These are phyloP conservation scores for Termitomyces sp. DNA, from an alignment of 768 basidiomycete genomes.

Conservation along the genomic window DNA sequence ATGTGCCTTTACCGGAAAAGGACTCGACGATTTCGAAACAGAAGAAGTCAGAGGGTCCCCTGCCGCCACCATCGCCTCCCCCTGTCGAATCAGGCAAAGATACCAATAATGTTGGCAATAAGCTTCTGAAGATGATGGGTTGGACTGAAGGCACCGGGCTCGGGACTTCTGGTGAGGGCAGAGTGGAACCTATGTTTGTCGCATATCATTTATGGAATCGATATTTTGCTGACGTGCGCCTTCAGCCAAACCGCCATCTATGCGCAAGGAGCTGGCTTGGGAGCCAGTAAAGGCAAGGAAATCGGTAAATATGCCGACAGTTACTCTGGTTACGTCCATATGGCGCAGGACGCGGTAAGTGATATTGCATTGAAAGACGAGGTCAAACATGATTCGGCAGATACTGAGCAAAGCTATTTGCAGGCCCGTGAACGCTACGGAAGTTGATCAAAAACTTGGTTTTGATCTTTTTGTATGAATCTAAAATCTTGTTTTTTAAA, in stretches of 20 bases:
- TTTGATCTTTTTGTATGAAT: neutral
- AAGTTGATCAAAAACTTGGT: slow-evolving; percentile 14
- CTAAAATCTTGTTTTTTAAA: slow-evolving; percentile 3
- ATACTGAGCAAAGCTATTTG: slow-evolving; percentile 11
- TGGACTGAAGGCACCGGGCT: slow-evolving; percentile 91
- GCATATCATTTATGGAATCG: neutral
- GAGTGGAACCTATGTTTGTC: slow-evolving; percentile 83
- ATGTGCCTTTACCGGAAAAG: slow-evolving; percentile 61
- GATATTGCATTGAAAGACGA: slow-evolving; percentile 6
- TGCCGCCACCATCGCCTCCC: slow-evolving; percentile 54
- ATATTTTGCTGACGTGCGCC: neutral
- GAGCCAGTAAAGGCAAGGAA: slow-evolving; percentile 89
- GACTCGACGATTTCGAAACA: slow-evolving; percentile 30
- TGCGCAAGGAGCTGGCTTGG: slow-evolving; percentile 82
- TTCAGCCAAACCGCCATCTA: slow-evolving; percentile 79
- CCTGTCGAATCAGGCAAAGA: slow-evolving; percentile 71
- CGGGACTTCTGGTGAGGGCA: slow-evolving; percentile 75
- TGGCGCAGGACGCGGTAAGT: slow-evolving; percentile 68
- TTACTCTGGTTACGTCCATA: slow-evolving; percentile 63
- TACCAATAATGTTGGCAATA: slow-evolving; percentile 85
- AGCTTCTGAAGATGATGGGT: slow-evolving; percentile 95
- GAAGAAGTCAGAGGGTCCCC: slow-evolving; percentile 51
- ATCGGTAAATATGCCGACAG: slow-evolving; percentile 67
- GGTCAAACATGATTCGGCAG: slow-evolving; percentile 3
- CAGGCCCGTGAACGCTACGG: slow-evolving; percentile 39